Percentiles rank a stretch among this genome's conserved stretches.
These are phyloP conservation scores for Penicillium salamii DNA, from an alignment of 495 filamentous ascomycete species.

Conservation along the genomic window DNA sequence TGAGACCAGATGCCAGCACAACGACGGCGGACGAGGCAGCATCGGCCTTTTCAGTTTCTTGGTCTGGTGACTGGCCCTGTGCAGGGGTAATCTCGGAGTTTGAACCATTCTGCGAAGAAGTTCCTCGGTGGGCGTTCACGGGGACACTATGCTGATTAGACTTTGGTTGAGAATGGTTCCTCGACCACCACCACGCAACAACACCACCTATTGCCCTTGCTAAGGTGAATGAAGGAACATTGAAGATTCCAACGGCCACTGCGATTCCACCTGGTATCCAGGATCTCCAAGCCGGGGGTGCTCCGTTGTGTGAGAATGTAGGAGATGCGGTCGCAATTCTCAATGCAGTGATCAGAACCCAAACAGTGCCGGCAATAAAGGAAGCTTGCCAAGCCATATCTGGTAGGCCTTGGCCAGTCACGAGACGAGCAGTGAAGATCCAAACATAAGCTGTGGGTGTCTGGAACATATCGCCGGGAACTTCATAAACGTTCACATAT, in stretches of 20 bases:
- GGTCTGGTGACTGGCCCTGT: constrained; percentile 9
- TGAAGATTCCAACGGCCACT: constrained; percentile 97
- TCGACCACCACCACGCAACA: constrained; percentile 70
- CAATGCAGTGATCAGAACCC: constrained; percentile 63
- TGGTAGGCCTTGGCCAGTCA: constrained; percentile 90
- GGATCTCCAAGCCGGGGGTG: constrained; percentile 36
- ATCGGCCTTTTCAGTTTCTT: constrained; percentile 40
- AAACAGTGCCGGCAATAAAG: constrained; percentile 64
- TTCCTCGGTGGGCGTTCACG: neutral
- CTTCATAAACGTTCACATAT: constrained; percentile 84
- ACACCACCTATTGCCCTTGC: constrained; percentile 84
- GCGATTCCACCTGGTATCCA: constrained; percentile 89
- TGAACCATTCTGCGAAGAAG: neutral
- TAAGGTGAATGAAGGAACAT: constrained; percentile 91
- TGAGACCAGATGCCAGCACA: constrained; percentile 71
- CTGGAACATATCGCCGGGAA: constrained; percentile 86
- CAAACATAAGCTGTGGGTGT: constrained; percentile 94
- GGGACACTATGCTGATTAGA: neutral
- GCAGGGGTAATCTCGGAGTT: neutral
- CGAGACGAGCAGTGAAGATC: constrained; percentile 92
- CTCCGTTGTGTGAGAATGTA: constrained; percentile 15
- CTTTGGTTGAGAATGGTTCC: constrained; percentile 17
- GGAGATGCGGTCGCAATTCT: constrained; percentile 56
- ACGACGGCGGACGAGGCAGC: constrained; percentile 54
- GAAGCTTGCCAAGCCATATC: constrained; percentile 77